Base-by-base conservation (phyloP, 352 stramenopile genomes). In the Globisporangium nunn region DNA sequence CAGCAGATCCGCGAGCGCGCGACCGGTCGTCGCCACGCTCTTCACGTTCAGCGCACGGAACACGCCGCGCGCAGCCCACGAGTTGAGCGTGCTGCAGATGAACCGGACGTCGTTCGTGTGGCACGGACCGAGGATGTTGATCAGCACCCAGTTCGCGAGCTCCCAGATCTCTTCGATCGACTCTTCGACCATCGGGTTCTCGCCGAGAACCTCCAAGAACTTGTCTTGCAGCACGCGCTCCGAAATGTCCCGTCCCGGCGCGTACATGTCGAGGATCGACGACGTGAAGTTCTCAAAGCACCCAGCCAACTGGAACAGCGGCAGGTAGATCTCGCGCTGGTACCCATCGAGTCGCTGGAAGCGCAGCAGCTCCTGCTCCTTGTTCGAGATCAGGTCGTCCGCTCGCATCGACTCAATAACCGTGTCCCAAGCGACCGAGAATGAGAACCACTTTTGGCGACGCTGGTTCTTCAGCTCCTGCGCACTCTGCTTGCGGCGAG, bases 401-500 rank as follows among this genome's bases (percentile, higher is more conserved):
- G 83, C 79, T 41, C 96, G 82, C 75, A 98, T 98, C 48, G 94
- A 89, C 65, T 98, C 89, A 52, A 98, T 98, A 47, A 99, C 96
- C 49, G 96, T 93, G 63, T 99, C 97, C 96, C 96, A 99, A 4
- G 96, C 95, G 30, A 97, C 87, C 18, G 93, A 98, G 63, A 99
- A 99, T 44, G 97, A 98, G 1, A 97, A 91, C 97, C 97, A 99
- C 63, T 99, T 98, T 64, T 98, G 93, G 29, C 96, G 97, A 45
- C 96, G 85, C 46, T 97, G 85, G 70, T 97, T 91, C 68, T 93
- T 87, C 17, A 89, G 62, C 59, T 95, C 85, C 52, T 78, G 67
- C 4, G 80, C 67, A 0, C 81, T 91, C 47, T 93, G 85, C 63
- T 93, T 93, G 11, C 85, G 81, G 11, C 85, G 75, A 37, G 85